Evolutionary conservation across 345 rosid genomes (phyloP).

Genomic region (Capsella bursapastoris): DNA sequence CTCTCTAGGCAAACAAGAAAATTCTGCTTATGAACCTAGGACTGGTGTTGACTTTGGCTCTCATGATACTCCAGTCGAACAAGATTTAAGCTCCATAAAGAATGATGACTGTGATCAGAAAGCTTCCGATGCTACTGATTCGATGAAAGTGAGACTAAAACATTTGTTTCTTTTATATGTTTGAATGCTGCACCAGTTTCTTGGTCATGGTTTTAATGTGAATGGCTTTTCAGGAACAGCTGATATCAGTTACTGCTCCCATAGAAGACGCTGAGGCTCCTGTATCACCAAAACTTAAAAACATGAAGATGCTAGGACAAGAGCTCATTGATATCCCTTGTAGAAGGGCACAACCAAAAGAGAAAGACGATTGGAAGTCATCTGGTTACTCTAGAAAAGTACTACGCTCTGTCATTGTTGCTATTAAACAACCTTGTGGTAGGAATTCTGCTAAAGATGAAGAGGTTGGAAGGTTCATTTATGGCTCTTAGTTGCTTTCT

Average conservation of each 20-base stretch:
- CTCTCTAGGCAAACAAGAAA: constrained; percentile 20
- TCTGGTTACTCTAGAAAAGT: constrained; percentile 31
- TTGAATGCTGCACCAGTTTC: constrained; percentile 16
- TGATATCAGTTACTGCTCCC: constrained; percentile 27
- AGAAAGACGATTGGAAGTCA: constrained; percentile 16
- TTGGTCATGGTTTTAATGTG: constrained; percentile 15
- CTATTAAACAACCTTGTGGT: constrained; percentile 35
- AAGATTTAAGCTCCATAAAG: constrained; percentile 20
- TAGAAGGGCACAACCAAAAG: constrained; percentile 13
- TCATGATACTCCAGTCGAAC: constrained; percentile 5
- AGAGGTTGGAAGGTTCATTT: constrained; percentile 44
- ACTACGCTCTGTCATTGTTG: constrained; percentile 34
- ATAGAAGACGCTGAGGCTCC: constrained; percentile 22
- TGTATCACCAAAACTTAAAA: constrained; percentile 30
- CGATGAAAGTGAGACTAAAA: constrained; percentile 34
- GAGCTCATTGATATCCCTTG: constrained; percentile 31
- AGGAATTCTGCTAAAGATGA: constrained; percentile 29
- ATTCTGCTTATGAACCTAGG: constrained; percentile 18
- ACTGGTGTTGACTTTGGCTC: constrained; percentile 26
- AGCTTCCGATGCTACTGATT: not conserved
- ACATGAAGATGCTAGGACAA: constrained; percentile 26
- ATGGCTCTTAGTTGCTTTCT: constrained; percentile 7
- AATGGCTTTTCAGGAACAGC: constrained; percentile 33
- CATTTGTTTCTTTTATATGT: constrained; percentile 3
- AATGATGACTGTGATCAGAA: constrained; percentile 1